A percentile compares a stretch with the other conserved stretches of the same genome.
Conservation (phyloP, 2,329 filamentous ascomycete species). For the Paecilomyces formosus region DNA sequence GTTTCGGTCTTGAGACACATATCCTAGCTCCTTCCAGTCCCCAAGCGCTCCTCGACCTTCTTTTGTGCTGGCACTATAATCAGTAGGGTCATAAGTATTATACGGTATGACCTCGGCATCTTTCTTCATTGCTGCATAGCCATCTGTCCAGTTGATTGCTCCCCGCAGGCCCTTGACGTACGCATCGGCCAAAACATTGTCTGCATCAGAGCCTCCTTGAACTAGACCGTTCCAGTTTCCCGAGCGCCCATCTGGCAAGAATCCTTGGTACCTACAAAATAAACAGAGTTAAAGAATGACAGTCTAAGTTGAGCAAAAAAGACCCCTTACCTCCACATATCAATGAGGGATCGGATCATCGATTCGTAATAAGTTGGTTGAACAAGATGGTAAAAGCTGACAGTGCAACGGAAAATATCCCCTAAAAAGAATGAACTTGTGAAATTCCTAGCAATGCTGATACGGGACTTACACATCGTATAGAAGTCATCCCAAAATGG, state of each 20-base stretch:
- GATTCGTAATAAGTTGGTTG: conserved; percentile 58
- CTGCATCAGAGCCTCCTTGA: conserved; percentile 63
- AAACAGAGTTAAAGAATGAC: neutral
- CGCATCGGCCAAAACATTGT: conserved; percentile 66
- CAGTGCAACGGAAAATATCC: conserved; percentile 59
- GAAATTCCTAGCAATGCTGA: neutral
- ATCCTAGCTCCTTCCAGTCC: conserved; percentile 60
- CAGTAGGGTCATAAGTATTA: conserved; percentile 50
- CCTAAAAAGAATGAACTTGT: conserved; percentile 36
- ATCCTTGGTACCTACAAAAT: conserved; percentile 39
- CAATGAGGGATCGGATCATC: conserved; percentile 59
- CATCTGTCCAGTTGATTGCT: conserved; percentile 57
- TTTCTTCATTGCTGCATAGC: conserved; percentile 56
- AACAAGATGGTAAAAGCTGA: conserved; percentile 58
- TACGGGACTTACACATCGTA: conserved; percentile 38
- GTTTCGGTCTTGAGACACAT: conserved; percentile 52
- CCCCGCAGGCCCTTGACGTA: conserved; percentile 62
- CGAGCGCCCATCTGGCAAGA: conserved; percentile 58
- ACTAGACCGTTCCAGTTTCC: conserved; percentile 56
- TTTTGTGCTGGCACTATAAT: conserved; percentile 54
- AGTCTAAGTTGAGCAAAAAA: neutral
- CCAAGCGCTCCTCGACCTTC: conserved; percentile 62
- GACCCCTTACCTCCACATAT: conserved; percentile 54
- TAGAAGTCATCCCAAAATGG: conserved; percentile 67
- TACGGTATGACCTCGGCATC: conserved; percentile 58